Base-by-base conservation (phyloP, 2,329 filamentous ascomycete species). In the Coniella vitis region DNA sequence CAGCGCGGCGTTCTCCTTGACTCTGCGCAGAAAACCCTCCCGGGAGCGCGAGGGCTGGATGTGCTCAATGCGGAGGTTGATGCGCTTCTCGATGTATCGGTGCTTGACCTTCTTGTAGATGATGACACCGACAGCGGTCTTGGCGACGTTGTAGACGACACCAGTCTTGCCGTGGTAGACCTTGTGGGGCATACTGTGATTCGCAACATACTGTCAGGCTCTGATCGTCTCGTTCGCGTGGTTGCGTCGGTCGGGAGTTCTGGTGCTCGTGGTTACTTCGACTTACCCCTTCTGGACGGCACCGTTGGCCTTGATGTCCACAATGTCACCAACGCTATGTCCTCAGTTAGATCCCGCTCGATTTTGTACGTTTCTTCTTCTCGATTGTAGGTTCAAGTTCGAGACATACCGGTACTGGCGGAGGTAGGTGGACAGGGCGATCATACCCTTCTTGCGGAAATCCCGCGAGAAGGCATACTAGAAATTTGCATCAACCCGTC, bases 101-200 rank as follows among this genome's bases (percentile, higher is more conserved):
- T 97, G 93, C 78, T 90, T 90, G 72, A 98, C 93, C 75, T 94
- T 89, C 84, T 95, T 96, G 87, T 95, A 91, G 77, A 98, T 87
- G 78, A 98, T 96, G 74, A 98, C 87, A 67, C 93, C 93, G 70
- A 98, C 90, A 60, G 93, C 87, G 65, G 83, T 87, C 84, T 96
- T 95, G 76, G 91, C 93, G 66, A 98, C 93, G 81, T 98, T 98
- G 87, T 95, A 95, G 76, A 95, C 78, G 66, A 95, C 87, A 70
- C 90, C 90, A 58, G 90, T 95, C 87, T 97, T 97, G 69, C 91
- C 93, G 83, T 97, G 90, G 86, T 95, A 96, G 77, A 95, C 87
- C 83, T 96, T 96, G 86, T 90, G 90, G 66, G 91, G 90, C 89
- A 95, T 93, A 80, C 89, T 90, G 65, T 70, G 63, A 44, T 54